These are phyloP conservation scores for Botrytis medusae DNA, from an alignment of 2,329 filamentous ascomycete species.

Conservation along the genomic window DNA sequence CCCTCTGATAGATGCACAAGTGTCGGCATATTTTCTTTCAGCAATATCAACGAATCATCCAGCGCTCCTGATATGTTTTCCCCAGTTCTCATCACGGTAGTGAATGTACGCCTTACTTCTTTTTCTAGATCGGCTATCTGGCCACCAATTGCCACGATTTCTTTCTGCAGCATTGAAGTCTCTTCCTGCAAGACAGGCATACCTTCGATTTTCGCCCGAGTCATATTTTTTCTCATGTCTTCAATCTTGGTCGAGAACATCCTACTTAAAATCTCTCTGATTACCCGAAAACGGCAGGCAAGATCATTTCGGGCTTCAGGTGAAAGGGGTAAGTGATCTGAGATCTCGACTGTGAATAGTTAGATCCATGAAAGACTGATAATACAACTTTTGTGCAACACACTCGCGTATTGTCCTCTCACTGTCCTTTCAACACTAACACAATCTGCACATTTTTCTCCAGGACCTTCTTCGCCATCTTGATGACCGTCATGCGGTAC, in stretches of 20 bases:
- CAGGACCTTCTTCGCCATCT: background rate
- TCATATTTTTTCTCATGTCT: background rate
- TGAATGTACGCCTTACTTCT: background rate
- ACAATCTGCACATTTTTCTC: background rate
- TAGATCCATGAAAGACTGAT: background rate
- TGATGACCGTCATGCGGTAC: background rate
- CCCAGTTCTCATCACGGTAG: background rate
- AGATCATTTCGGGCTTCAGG: background rate
- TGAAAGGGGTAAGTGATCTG: background rate
- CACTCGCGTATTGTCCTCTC: slow-evolving; percentile 3
- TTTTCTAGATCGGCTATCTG: background rate
- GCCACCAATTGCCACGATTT: background rate
- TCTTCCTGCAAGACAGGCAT: background rate
- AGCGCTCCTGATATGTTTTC: background rate
- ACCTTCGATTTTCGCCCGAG: background rate
- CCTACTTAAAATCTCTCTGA: background rate
- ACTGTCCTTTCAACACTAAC: background rate
- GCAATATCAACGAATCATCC: background rate
- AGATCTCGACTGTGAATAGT: background rate
- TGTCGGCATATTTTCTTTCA: background rate
- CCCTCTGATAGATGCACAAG: background rate
- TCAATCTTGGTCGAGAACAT: background rate
- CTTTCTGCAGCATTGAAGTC: background rate
- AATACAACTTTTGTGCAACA: background rate
- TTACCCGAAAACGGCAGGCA: background rate